Evolutionary conservation across 2,329 filamentous ascomycete species (phyloP).

Genomic region (Colletotrichum sp.): DNA sequence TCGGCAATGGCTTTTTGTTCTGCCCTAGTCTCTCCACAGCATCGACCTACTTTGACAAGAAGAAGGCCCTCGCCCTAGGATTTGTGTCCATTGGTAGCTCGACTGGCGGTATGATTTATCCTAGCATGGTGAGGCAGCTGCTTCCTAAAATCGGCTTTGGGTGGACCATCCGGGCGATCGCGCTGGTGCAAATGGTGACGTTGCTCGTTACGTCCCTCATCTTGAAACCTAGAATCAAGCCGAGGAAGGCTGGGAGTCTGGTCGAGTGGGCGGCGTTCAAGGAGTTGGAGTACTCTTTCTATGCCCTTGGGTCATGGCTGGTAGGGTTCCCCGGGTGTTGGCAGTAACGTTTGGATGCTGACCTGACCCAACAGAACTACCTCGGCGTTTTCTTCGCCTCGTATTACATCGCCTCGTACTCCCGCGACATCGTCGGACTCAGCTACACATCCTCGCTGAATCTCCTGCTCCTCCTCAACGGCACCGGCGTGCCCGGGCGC

Average conservation of each 20-base stretch:
- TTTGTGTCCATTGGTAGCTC: conserved; percentile 64
- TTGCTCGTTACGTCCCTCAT: conserved; percentile 42
- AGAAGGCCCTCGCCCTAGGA: conserved; percentile 65
- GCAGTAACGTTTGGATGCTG: not conserved
- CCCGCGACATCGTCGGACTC: conserved; percentile 45
- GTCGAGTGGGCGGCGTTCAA: conserved; percentile 51
- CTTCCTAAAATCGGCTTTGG: conserved; percentile 60
- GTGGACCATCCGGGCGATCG: conserved; percentile 64
- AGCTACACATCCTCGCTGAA: conserved; percentile 58
- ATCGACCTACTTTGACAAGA: conserved; percentile 67
- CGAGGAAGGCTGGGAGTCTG: conserved; percentile 42
- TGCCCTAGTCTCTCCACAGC: conserved; percentile 68
- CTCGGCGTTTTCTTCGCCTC: conserved; percentile 61
- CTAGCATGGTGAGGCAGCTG: conserved; percentile 60
- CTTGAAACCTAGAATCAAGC: conserved; percentile 45
- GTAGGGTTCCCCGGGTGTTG: not conserved
- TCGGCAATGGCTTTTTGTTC: conserved; percentile 68
- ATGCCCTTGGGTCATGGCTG: conserved; percentile 38
- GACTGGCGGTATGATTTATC: conserved; percentile 62
- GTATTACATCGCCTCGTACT: conserved; percentile 62
- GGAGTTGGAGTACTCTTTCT: conserved; percentile 48
- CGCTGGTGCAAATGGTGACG: conserved; percentile 59
- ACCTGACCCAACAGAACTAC: conserved; percentile 42
- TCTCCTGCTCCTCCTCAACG: conserved; percentile 69
- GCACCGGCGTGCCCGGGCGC: conserved; percentile 62